Conservation (phyloP, 225 moss, liverwort and hornwort genomes). For the Pleurozium schreberi region DNA sequence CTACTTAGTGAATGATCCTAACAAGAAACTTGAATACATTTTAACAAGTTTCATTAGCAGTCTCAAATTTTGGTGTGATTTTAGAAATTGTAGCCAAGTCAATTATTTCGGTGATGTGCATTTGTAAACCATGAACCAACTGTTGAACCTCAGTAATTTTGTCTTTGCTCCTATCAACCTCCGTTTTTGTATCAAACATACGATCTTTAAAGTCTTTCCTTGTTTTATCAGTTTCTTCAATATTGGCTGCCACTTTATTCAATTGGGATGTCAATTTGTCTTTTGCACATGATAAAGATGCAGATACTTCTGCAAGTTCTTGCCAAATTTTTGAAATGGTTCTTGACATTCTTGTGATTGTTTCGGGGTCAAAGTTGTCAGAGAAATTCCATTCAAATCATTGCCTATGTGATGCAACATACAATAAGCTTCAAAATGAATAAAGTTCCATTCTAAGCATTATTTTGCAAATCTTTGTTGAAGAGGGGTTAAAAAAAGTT, state of each 20-base stretch:
- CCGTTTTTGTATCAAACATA: background rate
- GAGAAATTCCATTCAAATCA: background rate
- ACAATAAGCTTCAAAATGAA: background rate
- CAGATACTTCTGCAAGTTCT: background rate
- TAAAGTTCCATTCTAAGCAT: background rate
- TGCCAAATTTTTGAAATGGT: background rate
- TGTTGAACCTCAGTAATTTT: background rate
- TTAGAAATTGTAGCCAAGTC: background rate
- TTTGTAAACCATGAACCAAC: background rate
- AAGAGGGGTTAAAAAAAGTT: background rate
- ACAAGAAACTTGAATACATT: background rate
- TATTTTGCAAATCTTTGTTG: background rate
- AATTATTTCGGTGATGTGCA: background rate
- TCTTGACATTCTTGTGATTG: background rate
- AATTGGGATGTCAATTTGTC: background rate
- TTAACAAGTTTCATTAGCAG: background rate
- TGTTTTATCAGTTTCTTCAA: background rate
- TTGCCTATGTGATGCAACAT: background rate
- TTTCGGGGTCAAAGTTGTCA: background rate
- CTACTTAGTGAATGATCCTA: background rate
- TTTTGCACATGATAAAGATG: background rate
- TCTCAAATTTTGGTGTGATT: background rate
- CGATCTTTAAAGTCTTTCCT: background rate
- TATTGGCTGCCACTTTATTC: background rate
- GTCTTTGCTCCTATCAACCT: background rate